Base-by-base conservation (phyloP, 2,329 filamentous ascomycete species). In the Proliferodiscus dingleyae region DNA sequence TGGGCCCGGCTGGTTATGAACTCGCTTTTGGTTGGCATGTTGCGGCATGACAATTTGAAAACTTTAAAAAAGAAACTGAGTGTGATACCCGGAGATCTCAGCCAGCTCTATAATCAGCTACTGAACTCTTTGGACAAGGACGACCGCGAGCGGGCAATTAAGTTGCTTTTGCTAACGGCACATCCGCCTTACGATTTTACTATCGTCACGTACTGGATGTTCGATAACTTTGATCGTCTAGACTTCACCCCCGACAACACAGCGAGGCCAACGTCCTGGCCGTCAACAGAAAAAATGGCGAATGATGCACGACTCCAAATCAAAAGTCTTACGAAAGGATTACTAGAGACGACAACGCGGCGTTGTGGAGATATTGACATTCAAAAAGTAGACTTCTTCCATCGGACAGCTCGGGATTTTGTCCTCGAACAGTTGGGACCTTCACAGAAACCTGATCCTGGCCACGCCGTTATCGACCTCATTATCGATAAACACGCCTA, bases 1-100 rank as follows among this genome's bases (percentile, higher is more conserved):
- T 61, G 55, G 58, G 49, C 57, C 5, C 15, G 18, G 9, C 23
- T 60, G 5, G 56, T 60, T 5, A 47, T 58, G 2, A 16, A 28
- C 3, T 34, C 46, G 2, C 38, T 60, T 1, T 11, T 53, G 1
- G 16, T 22, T 4, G 48, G 47, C n/a, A 34, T 34, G 11, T 9
- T 16, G 16, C 32, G 19, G 10, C 19, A 6, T 4, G 32, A 34
- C 3, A 16, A n/a, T 19, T 9, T 18, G 15, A 34, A 34, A 34
- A 16, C 16, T 34, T 19, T 34, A 19, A 1, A 34, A 8, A 9
- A 19, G 19, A 19, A 16, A 34, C 32, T 34, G 6, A 16, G 19
- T 16, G 19, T 3, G 10, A 19, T 16, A 18, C 32, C 32, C 13
- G 19, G 15, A 16, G 32, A 34, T 19, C 32, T 34, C 3, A 7